Evolutionary conservation across 257 asterid species (phyloP).

Genomic region (Fraxinus anomala): DNA sequence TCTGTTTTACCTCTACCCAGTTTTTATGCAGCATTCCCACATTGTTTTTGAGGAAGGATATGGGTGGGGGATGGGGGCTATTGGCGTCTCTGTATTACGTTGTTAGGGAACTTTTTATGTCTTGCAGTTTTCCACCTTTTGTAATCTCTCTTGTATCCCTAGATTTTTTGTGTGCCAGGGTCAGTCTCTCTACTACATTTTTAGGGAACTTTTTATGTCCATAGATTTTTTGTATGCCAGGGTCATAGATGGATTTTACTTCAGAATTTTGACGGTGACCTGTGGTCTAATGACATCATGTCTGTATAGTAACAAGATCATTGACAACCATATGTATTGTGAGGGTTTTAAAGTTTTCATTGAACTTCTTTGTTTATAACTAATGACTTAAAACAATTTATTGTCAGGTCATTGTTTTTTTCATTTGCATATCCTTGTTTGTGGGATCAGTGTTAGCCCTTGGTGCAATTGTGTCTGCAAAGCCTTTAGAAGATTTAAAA

Average conservation of each 20-base stretch:
- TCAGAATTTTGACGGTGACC: neutral
- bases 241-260: constrained; percentile 6
- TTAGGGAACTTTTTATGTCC: no score
- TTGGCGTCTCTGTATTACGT: neutral
- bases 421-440: constrained; percentile 70
- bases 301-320: neutral
- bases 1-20: neutral
- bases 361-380: constrained; percentile 21
- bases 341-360: constrained; percentile 6
- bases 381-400: constrained; percentile 19
- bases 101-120: neutral
- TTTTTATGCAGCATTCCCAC: neutral
- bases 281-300: constrained; percentile 4
- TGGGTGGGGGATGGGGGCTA: neutral
- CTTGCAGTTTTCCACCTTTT: neutral
- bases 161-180: constrained; percentile 8
- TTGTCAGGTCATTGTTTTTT: constrained; percentile 74
- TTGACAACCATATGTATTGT: neutral
- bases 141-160: neutral
- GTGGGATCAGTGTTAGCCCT: constrained; percentile 87
- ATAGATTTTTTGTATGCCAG: constrained; percentile 11
- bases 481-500: constrained; percentile 89
- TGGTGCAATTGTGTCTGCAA: constrained; percentile 92
- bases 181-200: neutral
- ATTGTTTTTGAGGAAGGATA: neutral